Conservation (phyloP, 306 rosid species). For the Cucurbita argyrosperma region DNA sequence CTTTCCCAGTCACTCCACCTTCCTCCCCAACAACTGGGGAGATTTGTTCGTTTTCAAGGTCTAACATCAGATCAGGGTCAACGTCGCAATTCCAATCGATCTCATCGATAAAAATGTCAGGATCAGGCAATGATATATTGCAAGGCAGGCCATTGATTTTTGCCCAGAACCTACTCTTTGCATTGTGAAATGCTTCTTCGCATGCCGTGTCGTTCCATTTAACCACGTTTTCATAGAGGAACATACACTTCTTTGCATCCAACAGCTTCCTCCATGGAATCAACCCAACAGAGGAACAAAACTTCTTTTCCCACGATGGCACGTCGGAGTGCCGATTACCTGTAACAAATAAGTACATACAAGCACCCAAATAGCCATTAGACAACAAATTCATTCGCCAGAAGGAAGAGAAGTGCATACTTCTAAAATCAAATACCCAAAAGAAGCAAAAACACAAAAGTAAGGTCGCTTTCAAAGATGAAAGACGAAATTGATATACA, state of each 20-base stretch:
- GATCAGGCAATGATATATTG: conserved; percentile 48
- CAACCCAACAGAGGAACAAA: conserved; percentile 39
- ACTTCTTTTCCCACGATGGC: conserved; percentile 70
- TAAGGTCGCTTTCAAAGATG: neutral
- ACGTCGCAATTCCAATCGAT: conserved; percentile 49
- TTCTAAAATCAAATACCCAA: conserved; percentile 4
- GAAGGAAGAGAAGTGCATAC: conserved; percentile 1
- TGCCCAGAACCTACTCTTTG: conserved; percentile 61
- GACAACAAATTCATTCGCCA: neutral
- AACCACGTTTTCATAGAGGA: conserved; percentile 29
- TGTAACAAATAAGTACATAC: neutral
- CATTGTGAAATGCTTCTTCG: conserved; percentile 66
- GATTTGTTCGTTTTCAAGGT: conserved; percentile 37
- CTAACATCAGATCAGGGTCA: conserved; percentile 47
- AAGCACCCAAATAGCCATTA: neutral
- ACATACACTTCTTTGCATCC: conserved; percentile 41
- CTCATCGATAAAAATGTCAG: conserved; percentile 35
- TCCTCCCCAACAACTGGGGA: neutral
- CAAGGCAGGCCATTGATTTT: conserved; percentile 31
- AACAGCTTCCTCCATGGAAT: conserved; percentile 55
- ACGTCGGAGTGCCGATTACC: conserved; percentile 29
- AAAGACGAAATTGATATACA: neutral
- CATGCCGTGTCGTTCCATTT: conserved; percentile 75
- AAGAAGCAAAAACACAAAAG: neutral
- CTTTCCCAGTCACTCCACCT: conserved; percentile 14